phyloP scores from a whole-genome alignment of 2,329 filamentous ascomycete genomes.

The Venturia nashicola region DNA sequence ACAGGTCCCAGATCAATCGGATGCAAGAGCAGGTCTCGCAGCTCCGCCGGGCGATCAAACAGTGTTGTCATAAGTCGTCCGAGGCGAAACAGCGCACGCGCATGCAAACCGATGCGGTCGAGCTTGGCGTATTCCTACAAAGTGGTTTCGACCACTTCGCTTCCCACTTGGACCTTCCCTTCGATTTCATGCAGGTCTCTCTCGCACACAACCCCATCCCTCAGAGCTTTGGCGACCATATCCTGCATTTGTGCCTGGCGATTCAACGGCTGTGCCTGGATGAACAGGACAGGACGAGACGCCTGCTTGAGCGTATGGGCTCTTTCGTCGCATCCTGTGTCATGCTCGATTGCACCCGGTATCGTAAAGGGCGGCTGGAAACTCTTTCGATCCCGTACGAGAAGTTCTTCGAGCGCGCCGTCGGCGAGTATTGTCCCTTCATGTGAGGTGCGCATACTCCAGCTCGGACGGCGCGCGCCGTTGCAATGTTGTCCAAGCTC shows the following conservation, averaged over 20 bases:
- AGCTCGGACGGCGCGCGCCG: no score
- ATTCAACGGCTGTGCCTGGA: slow-evolving; percentile 20
- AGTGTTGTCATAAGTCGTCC: slow-evolving; percentile 28
- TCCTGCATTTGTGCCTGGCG: slow-evolving; percentile 33
- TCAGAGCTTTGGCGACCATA: slow-evolving; percentile 37
- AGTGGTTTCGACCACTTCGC: slow-evolving; percentile 40
- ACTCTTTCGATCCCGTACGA: background rate
- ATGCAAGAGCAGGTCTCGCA: slow-evolving; percentile 36
- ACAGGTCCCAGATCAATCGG: no score
- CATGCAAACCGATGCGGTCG: slow-evolving; percentile 34
- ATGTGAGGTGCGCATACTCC: no score
- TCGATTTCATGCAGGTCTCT: slow-evolving; percentile 38
- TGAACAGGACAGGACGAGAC: slow-evolving; percentile 12
- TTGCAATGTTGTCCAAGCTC: slow-evolving; percentile 19
- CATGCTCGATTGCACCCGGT: slow-evolving; percentile 33
- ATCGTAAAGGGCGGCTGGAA: slow-evolving; percentile 17
- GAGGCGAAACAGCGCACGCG: slow-evolving; percentile 31
- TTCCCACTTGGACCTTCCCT: slow-evolving; percentile 30
- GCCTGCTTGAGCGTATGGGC: slow-evolving; percentile 32
- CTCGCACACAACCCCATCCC: slow-evolving; percentile 34
- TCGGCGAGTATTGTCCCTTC: slow-evolving; percentile 26
- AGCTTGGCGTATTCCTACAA: slow-evolving; percentile 36
- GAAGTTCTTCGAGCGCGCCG: slow-evolving; percentile 15
- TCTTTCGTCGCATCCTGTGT: slow-evolving; percentile 41
- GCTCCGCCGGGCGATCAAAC: slow-evolving; percentile 31